Base-by-base conservation (phyloP, 2,329 filamentous ascomycete species). In the Alternaria sp. region DNA sequence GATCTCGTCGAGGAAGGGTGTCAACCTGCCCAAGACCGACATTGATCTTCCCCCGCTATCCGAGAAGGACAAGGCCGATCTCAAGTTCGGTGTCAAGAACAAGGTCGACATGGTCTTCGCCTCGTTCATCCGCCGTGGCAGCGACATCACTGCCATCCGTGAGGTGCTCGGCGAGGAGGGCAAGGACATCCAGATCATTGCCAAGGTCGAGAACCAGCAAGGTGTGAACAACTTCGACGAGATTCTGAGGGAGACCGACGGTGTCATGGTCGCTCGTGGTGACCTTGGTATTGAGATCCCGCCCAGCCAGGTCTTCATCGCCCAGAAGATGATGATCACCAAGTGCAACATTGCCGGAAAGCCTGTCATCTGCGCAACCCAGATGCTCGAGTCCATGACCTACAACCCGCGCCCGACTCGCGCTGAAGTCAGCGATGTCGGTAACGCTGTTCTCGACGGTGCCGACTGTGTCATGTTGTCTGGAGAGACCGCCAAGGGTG, bases 381-480 rank as follows among this genome's bases (percentile, higher is more conserved):
- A 99, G 87, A 99, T 99, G 96, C 89, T 99, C 73, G 96, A 99
- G 89, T 97, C 93, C 72, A 99, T 99, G 96, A 99, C 97, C 83
- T 97, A 97, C 88, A 99, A 99, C 87, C 96, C 96, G 72, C 93
- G 96, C 68, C 96, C 96, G 55, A 99, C 96, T 68, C 93, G 96
- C 84, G 96, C 96, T 69, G 96, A 99, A 86, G 97, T 99, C 81
- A 97, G 93, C 79, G 96, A 99, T 80, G 96, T 99, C 67, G 96
- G 96, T 74, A 99, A 99, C 83, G 96, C 96, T 72, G 93, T 99
- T 71, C 93, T 97, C 56, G 96, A 99, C 79, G 96, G 96, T 77
- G 93, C 95, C 66, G 96, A 99, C 88, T 99, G 96, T 84, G 96
- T 99, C 82, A 99, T 99, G 96, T 88, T 99, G 85, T 98, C 95